phyloP scores from a whole-genome alignment of 2,329 filamentous ascomycete species.

The Akanthomyces uredinophilus region DNA sequence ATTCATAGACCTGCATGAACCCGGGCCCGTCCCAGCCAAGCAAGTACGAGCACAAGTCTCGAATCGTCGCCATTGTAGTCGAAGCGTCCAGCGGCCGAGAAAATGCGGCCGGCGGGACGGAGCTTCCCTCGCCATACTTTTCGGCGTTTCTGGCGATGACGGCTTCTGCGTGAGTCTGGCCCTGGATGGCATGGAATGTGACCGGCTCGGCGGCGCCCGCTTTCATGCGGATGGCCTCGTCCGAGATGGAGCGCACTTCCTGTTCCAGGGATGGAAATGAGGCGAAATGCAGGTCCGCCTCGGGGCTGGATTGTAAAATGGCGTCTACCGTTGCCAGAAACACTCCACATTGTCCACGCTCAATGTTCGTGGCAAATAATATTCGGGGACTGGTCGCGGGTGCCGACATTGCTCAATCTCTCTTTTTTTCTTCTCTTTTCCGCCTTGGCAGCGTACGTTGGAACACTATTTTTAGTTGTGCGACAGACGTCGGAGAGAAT shows the following conservation, averaged over 20 bases:
- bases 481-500: not conserved
- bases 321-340: constrained; percentile 38
- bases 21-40: constrained; percentile 26
- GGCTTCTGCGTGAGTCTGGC: constrained; percentile 16
- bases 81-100: constrained; percentile 15
- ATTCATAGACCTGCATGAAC: constrained; percentile 36
- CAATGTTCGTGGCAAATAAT: constrained; percentile 40
- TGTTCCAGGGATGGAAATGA: constrained; percentile 34
- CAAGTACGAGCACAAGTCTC: constrained; percentile 25
- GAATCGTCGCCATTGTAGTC: constrained; percentile 26
- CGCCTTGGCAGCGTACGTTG: not conserved
- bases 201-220: constrained; percentile 19
- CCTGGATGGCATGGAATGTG: constrained; percentile 25
- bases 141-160: constrained; percentile 7
- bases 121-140: not conserved
- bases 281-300: constrained; percentile 39
- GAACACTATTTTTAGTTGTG: not conserved
- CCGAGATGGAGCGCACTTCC: constrained; percentile 13
- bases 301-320: constrained; percentile 28
- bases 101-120: constrained; percentile 13
- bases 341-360: constrained; percentile 43
- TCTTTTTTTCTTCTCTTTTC: not conserved
- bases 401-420: not conserved
- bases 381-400: constrained; percentile 19
- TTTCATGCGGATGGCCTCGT: constrained; percentile 6